phyloP scores from a whole-genome alignment of 495 filamentous ascomycete species.

The Neurospora sp. region DNA sequence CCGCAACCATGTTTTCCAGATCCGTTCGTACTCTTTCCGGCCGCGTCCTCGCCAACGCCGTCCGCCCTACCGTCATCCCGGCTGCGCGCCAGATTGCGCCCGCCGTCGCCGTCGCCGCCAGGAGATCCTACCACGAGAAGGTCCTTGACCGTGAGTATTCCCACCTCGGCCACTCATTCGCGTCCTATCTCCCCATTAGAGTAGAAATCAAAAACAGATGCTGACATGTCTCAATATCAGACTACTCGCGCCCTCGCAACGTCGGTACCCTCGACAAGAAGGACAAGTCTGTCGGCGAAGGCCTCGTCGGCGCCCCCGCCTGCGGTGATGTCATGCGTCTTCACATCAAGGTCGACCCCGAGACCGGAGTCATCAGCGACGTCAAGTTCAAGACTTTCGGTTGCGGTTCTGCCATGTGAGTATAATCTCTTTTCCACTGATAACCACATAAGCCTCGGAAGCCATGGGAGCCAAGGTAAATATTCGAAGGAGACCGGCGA shows the following conservation, averaged over 20 bases:
- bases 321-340: conserved; percentile 98
- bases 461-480: neutral
- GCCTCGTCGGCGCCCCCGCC: conserved; percentile 90
- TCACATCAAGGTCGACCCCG: conserved; percentile 91
- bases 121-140: conserved; percentile 46
- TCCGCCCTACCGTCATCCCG: conserved; percentile 14
- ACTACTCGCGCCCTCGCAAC: conserved; percentile 89
- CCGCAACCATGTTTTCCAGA: conserved; percentile 25
- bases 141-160: conserved; percentile 54
- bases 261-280: conserved; percentile 87
- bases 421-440: neutral
- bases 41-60: conserved; percentile 14
- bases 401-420: conserved; percentile 80
- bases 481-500: neutral
- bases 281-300: conserved; percentile 85
- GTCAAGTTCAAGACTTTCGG: conserved; percentile 92
- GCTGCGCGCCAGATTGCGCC: conserved; percentile 29
- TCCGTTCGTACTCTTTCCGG: conserved; percentile 22
- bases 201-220: neutral
- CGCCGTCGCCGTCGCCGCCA: conserved; percentile 28
- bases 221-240: conserved; percentile 20
- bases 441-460: neutral
- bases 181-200: neutral
- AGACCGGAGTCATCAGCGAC: conserved; percentile 80
- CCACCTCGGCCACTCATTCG: neutral